Conservation (phyloP, 495 filamentous ascomycete species). For the Aspergillus carlsbadensis region DNA sequence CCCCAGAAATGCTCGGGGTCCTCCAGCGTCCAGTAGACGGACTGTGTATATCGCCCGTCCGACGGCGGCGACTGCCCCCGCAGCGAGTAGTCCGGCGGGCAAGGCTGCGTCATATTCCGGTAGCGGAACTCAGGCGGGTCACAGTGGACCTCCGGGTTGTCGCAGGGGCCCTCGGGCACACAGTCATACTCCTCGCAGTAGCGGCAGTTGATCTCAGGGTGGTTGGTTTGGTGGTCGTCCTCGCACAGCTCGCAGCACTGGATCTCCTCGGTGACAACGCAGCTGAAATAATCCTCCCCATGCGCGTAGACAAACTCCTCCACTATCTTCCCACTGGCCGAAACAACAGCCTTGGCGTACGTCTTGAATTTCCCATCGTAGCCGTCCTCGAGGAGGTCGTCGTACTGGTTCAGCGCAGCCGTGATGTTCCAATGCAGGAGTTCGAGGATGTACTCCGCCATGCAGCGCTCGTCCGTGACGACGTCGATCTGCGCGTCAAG, state of each 20-base stretch:
- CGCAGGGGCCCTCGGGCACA: background rate
- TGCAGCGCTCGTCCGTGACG: background rate
- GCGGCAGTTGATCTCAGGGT: background rate
- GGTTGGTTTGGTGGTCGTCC: background rate
- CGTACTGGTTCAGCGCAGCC: background rate
- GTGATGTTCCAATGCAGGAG: background rate
- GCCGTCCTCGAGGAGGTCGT: background rate
- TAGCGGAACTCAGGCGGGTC: background rate
- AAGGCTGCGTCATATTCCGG: conserved; percentile 1
- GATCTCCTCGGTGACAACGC: background rate
- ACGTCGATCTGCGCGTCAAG: background rate
- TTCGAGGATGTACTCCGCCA: background rate
- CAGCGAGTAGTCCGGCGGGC: conserved; percentile 5
- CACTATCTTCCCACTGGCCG: background rate
- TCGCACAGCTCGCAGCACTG: background rate
- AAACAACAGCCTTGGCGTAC: conserved; percentile 2
- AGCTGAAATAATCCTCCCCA: conserved; percentile 5
- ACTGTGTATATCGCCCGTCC: background rate
- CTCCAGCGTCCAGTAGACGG: conserved; percentile 3
- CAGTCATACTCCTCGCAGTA: conserved; percentile 8
- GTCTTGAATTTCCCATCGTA: background rate
- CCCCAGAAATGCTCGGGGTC: background rate
- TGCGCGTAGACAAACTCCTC: background rate
- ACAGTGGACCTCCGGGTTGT: background rate
- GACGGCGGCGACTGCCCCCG: background rate